These are phyloP conservation scores for Cutaneotrichosporon arboriforme DNA, from an alignment of 1,284 basidiomycete genomes.

Conservation along the genomic window DNA sequence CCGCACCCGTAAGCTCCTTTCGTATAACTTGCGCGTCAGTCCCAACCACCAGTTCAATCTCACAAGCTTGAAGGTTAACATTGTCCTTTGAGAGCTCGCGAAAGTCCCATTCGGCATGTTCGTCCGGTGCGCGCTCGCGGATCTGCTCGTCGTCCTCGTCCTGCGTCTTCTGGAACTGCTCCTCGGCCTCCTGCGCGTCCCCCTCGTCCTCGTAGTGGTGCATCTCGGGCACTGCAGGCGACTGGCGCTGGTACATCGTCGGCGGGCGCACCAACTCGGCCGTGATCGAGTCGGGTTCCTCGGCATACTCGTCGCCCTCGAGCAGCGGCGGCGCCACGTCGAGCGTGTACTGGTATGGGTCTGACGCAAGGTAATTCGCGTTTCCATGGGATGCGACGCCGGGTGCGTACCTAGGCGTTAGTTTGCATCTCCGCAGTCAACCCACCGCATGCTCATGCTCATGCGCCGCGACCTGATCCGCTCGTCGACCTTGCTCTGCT, in stretches of 20 bases:
- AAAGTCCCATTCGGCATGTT: slow-evolving; percentile 53
- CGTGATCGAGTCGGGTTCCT: background rate
- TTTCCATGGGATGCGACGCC: background rate
- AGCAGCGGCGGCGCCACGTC: slow-evolving; percentile 17
- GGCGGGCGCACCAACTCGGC: background rate
- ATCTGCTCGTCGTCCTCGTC: slow-evolving; percentile 30
- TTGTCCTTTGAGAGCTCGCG: slow-evolving; percentile 64
- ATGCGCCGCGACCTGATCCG: slow-evolving; percentile 82
- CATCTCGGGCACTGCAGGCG: background rate
- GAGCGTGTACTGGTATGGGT: slow-evolving; percentile 33
- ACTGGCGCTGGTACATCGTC: background rate
- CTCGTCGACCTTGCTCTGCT: slow-evolving; percentile 74
- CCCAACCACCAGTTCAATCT: slow-evolving; percentile 42
- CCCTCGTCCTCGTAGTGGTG: background rate
- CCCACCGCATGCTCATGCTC: slow-evolving; percentile 67
- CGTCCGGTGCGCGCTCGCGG: slow-evolving; percentile 21
- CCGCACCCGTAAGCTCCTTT: slow-evolving; percentile 43
- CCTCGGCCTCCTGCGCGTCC: slow-evolving; percentile 4
- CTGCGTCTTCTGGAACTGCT: slow-evolving; percentile 14
- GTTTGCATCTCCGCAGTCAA: slow-evolving; percentile 47
- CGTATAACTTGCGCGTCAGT: slow-evolving; percentile 9
- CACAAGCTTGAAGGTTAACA: slow-evolving; percentile 76
- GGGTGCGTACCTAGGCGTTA: slow-evolving; percentile 40
- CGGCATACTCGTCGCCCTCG: slow-evolving; percentile 19
- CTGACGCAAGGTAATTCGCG: slow-evolving; percentile 24